A percentile compares a stretch with the other conserved stretches of the same genome.
These are phyloP conservation scores for Detonula confervacea DNA, from an alignment of 352 stramenopile genomes.

Conservation along the genomic window DNA sequence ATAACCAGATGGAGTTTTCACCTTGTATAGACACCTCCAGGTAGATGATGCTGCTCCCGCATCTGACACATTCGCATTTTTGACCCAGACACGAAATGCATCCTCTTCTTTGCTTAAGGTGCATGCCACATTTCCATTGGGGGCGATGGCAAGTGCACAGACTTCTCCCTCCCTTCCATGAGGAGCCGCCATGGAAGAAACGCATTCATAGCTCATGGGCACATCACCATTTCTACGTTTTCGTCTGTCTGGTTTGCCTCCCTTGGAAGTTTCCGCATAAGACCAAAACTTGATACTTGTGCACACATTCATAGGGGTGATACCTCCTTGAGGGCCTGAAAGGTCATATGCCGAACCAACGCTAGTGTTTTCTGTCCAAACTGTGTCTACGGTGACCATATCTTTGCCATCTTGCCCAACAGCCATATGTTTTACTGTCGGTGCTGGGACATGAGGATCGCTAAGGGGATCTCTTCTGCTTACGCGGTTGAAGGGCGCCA, in stretches of 20 bases:
- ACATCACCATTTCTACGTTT: conserved; percentile 37
- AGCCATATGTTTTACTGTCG: conserved; percentile 62
- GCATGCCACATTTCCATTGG: conserved; percentile 64
- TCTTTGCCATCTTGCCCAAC: conserved; percentile 61
- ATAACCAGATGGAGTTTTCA: conserved; percentile 64
- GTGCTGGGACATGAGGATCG: conserved; percentile 60
- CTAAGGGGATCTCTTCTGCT: conserved; percentile 58
- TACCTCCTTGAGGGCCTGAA: conserved; percentile 11
- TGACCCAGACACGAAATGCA: conserved; percentile 78
- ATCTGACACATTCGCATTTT: conserved; percentile 24
- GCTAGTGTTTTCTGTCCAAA: conserved; percentile 69
- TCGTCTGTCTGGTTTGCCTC: conserved; percentile 13
- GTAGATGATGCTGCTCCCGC: conserved; percentile 1
- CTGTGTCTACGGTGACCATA: conserved; percentile 76
- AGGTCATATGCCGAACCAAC: conserved; percentile 46
- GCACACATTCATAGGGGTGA: conserved; percentile 55
- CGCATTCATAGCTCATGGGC: conserved; percentile 59
- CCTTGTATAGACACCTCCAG: conserved; percentile 78
- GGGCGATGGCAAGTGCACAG: conserved; percentile 58
- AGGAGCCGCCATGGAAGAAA: conserved; percentile 71
- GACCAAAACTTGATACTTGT: conserved; percentile 81
- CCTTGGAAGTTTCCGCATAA: conserved; percentile 32
- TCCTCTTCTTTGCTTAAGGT: conserved; percentile 79
- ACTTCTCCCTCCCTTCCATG: conserved; percentile 70
- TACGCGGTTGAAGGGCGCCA: conserved; percentile 77